phyloP scores from a whole-genome alignment of 2,329 filamentous ascomycete genomes.

The Paecilomyces sp. region DNA sequence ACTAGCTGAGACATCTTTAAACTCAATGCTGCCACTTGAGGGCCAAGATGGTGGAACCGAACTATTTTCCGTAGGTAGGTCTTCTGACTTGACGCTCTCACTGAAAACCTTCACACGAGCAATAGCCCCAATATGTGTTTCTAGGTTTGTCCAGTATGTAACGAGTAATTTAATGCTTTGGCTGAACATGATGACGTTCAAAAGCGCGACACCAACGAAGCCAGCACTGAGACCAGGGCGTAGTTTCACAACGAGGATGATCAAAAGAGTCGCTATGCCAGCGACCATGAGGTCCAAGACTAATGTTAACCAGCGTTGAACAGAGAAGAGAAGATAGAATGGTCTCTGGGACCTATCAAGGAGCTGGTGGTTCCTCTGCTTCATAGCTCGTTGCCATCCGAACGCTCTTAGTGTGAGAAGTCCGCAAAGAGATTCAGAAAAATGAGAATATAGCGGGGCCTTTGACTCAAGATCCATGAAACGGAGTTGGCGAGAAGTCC shows the following conservation, averaged over 20 bases:
- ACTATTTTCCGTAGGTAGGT: slow-evolving; percentile 33
- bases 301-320: slow-evolving; percentile 53
- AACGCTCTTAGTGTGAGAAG: slow-evolving; percentile 52
- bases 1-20: slow-evolving; percentile 37
- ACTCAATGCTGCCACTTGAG: slow-evolving; percentile 33
- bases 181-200: slow-evolving; percentile 49
- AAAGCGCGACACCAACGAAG: slow-evolving; percentile 46
- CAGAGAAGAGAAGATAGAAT: slow-evolving; percentile 50
- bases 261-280: slow-evolving; percentile 41
- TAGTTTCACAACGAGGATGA: slow-evolving; percentile 43
- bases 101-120: slow-evolving; percentile 49
- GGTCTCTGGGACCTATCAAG: slow-evolving; percentile 51
- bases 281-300: slow-evolving; percentile 46
- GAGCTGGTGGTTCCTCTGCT: slow-evolving; percentile 39
- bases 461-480: slow-evolving; percentile 57
- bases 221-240: slow-evolving; percentile 39
- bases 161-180: slow-evolving; percentile 45
- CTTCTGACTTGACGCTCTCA: slow-evolving; percentile 37
- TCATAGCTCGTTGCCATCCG: slow-evolving; percentile 43
- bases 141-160: slow-evolving; percentile 49
- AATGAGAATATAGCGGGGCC: slow-evolving; percentile 51
- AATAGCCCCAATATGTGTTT: slow-evolving; percentile 53
- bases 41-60: slow-evolving; percentile 37
- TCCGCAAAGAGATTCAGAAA: slow-evolving; percentile 51
- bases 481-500: slow-evolving; percentile 54